These are phyloP conservation scores for Colletotrichum echinochloae DNA, from an alignment of 2,329 filamentous ascomycete genomes.

Conservation along the genomic window DNA sequence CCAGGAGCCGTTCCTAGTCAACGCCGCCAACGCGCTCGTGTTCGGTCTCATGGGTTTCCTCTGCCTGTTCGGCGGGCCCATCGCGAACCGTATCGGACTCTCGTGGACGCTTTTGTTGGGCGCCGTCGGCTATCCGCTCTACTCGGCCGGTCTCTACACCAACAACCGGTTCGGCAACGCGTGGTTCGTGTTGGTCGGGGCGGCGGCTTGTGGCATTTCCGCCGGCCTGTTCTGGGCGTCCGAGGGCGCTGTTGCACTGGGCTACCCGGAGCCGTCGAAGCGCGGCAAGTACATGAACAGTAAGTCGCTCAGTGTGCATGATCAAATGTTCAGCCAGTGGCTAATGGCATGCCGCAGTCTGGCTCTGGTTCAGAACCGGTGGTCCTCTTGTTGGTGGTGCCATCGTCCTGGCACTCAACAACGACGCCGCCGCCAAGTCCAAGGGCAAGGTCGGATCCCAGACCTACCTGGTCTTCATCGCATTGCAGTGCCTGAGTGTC, in stretches of 20 bases:
- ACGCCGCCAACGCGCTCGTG: constrained; percentile 63
- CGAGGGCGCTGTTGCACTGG: constrained; percentile 62
- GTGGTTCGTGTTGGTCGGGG: constrained; percentile 63
- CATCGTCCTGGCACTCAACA: constrained; percentile 59
- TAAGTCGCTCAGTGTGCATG: neutral
- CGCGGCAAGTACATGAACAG: constrained; percentile 55
- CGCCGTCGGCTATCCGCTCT: constrained; percentile 61
- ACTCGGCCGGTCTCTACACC: constrained; percentile 60
- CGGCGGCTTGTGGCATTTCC: constrained; percentile 60
- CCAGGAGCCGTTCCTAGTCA: constrained; percentile 63
- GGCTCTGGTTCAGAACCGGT: constrained; percentile 60
- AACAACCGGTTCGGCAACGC: constrained; percentile 63
- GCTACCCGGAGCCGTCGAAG: constrained; percentile 61
- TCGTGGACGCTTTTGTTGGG: constrained; percentile 58
- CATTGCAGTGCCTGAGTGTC: constrained; percentile 46
- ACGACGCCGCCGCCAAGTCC: constrained; percentile 41
- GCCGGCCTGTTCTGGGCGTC: constrained; percentile 64
- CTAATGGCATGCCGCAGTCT: constrained; percentile 27
- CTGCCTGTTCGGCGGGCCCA: constrained; percentile 60
- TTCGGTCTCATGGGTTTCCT: constrained; percentile 60
- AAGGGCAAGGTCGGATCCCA: constrained; percentile 45
- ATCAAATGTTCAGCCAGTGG: too few species aligned
- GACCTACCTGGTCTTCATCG: constrained; percentile 48
- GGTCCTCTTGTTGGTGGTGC: constrained; percentile 61
- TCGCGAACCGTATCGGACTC: constrained; percentile 62